These are phyloP conservation scores for Penicillium sp. DNA, from an alignment of 2,329 filamentous ascomycete genomes.

Conservation along the genomic window DNA sequence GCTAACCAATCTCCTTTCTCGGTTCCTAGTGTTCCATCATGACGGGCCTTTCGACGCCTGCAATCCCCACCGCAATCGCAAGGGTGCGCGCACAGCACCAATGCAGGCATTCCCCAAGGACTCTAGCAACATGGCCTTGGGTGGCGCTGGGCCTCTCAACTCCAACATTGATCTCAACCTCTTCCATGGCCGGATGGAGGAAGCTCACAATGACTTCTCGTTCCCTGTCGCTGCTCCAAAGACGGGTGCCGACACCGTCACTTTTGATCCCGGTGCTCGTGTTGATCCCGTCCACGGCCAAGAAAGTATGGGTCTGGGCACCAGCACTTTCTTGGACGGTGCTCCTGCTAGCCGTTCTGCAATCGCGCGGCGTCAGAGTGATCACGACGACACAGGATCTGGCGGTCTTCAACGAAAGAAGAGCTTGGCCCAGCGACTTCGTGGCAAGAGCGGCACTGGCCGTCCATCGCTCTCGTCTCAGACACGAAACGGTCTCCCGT, in stretches of 20 bases:
- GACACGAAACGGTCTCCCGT: constrained; percentile 36
- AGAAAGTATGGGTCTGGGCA: constrained; percentile 76
- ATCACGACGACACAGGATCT: constrained; percentile 47
- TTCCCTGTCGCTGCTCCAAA: constrained; percentile 33
- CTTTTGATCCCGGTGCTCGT: constrained; percentile 62
- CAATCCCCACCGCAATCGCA: constrained; percentile 87
- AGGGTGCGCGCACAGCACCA: constrained; percentile 73
- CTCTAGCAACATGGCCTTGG: constrained; percentile 85
- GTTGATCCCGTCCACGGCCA: constrained; percentile 75
- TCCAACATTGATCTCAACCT: constrained; percentile 73
- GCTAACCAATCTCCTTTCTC: background rate
- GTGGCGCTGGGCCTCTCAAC: constrained; percentile 80
- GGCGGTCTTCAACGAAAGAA: constrained; percentile 80
- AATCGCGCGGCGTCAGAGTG: constrained; percentile 69
- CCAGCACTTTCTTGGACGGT: constrained; percentile 91
- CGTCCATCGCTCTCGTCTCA: constrained; percentile 49
- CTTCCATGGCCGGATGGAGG: constrained; percentile 80
- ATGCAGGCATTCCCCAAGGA: constrained; percentile 95
- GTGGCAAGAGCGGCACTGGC: constrained; percentile 65
- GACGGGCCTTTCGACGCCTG: constrained; percentile 96
- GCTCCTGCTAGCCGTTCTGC: constrained; percentile 77
- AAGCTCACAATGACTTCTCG: constrained; percentile 77
- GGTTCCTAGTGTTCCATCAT: constrained; percentile 76
- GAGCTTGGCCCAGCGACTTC: constrained; percentile 85
- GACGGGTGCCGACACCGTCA: constrained; percentile 32